A percentile compares a stretch with the other conserved stretches of the same genome.
Conservation (phyloP, 805 yeast species). For the Kazachstania taianensis region DNA sequence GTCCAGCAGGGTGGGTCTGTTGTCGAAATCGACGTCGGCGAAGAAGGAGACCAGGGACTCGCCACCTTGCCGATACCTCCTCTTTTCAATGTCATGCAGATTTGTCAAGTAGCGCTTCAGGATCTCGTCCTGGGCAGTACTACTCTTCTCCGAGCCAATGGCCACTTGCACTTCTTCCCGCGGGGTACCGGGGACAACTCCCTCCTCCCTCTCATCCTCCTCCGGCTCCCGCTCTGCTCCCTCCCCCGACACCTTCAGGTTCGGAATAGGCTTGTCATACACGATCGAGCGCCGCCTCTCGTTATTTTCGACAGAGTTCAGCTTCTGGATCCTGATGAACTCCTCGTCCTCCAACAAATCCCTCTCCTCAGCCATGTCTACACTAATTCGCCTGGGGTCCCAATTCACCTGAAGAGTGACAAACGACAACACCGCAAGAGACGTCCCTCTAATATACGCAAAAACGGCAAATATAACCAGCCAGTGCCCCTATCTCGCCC, state of each 20-base stretch:
- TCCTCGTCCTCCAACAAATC: slow-evolving; percentile 18
- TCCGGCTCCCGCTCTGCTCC: not conserved
- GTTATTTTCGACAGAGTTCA: slow-evolving; percentile 15
- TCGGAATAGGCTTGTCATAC: slow-evolving; percentile 7
- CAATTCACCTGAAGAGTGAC: no score
- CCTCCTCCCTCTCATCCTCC: not conserved
- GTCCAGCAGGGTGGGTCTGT: slow-evolving; percentile 44
- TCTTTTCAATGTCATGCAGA: slow-evolving; percentile 7
- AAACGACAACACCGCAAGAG: no score
- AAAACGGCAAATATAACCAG: no score
- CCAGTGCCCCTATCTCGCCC: no score
- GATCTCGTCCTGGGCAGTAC: slow-evolving; percentile 2
- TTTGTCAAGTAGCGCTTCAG: slow-evolving; percentile 8
- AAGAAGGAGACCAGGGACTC: slow-evolving; percentile 36
- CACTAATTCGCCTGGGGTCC: no score
- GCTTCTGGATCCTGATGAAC: slow-evolving; percentile 17
- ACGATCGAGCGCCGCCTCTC: slow-evolving; percentile 10
- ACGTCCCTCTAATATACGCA: no score
- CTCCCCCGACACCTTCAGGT: not conserved
- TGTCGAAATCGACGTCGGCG: slow-evolving; percentile 40
- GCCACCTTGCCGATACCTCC: slow-evolving; percentile 5
- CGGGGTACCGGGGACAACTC: not conserved
- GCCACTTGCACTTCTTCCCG: not conserved
- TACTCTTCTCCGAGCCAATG: not conserved
- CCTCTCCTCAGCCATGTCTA: slow-evolving; percentile 4